Percentiles rank a stretch among this genome's conserved stretches.
These are phyloP conservation scores for Quercus parvula DNA, from an alignment of 306 rosid genomes.

Conservation along the genomic window DNA sequence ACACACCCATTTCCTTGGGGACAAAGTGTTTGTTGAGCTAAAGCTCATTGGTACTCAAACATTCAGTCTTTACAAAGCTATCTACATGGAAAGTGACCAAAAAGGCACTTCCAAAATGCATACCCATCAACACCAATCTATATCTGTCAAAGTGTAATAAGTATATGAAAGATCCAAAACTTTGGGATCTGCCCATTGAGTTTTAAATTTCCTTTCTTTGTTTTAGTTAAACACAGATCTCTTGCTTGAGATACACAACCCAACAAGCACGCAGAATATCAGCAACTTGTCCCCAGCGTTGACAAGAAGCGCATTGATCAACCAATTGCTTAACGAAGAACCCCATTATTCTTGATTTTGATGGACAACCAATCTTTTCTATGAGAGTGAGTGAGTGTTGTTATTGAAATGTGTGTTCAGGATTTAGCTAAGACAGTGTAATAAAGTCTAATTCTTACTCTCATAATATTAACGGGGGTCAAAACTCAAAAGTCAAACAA, in stretches of 20 bases:
- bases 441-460: neutral
- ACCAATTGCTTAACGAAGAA: neutral
- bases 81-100: neutral
- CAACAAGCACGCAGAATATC: neutral
- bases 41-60: neutral
- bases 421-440: neutral
- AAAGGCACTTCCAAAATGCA: neutral
- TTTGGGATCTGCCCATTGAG: neutral
- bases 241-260: neutral
- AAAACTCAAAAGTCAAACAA: no score
- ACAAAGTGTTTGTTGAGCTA: no score
- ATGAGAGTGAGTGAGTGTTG: neutral
- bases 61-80: neutral
- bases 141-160: neutral
- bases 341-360: neutral
- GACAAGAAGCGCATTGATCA: neutral
- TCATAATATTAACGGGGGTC: neutral
- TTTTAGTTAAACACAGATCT: neutral
- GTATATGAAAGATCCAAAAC: neutral
- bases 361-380: neutral
- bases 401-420: neutral
- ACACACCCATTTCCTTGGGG: no score
- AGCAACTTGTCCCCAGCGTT: neutral
- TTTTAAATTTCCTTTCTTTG: no score
- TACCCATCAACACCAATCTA: neutral